Conservation (phyloP, 441 rosid genomes). For the Mallotus repandus region DNA sequence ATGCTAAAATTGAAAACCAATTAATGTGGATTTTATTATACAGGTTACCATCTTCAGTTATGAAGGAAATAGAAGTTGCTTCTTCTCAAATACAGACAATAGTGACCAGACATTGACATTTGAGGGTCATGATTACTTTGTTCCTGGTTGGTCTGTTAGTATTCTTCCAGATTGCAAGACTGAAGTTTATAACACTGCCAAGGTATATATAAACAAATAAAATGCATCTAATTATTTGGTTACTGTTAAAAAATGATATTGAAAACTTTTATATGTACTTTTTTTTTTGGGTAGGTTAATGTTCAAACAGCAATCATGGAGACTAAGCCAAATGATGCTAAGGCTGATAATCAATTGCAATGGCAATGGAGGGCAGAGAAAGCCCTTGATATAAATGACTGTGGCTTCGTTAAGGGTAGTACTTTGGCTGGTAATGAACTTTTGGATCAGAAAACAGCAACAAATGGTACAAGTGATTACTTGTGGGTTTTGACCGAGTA, state of each 20-base stretch:
- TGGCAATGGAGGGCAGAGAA: no score
- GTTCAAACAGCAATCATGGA: constrained; percentile 54
- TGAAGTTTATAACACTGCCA: constrained; percentile 51
- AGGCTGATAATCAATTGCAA: no score
- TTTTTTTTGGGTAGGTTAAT: constrained; percentile 32
- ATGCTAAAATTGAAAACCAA: no score
- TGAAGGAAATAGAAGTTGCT: constrained; percentile 50
- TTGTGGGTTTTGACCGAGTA: constrained; percentile 36
- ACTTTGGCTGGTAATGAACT: no score
- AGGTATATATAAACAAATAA: constrained; percentile 31
- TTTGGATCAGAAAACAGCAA: no score
- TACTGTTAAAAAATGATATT: no score
- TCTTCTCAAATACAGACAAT: constrained; percentile 41
- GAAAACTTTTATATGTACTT: no score
- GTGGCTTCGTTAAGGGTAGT: no score
- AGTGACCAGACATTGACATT: constrained; percentile 35
- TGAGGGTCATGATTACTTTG: constrained; percentile 26
- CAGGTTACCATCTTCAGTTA: constrained; percentile 46
- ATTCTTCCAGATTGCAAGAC: constrained; percentile 49
- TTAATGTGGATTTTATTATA: not conserved
- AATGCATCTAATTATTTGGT: no score
- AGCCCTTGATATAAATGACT: no score
- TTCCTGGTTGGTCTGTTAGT: constrained; percentile 66
- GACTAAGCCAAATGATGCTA: constrained; percentile 16
- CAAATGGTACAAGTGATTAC: no score